Conservation (phyloP, 306 rosid species). For the Medicago ruthenica region DNA sequence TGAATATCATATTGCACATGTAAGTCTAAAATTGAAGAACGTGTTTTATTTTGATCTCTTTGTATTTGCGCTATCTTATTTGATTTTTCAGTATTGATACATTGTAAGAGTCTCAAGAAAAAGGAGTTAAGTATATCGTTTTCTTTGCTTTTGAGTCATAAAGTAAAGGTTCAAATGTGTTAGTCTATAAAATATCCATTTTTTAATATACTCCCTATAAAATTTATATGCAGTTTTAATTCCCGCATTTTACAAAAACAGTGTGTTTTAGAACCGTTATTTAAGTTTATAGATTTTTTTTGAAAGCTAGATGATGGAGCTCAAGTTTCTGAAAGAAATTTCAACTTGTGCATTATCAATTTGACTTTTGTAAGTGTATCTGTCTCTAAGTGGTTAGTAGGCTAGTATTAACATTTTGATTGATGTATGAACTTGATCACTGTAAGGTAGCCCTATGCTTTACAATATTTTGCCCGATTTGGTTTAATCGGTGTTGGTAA, state of each 20-base stretch:
- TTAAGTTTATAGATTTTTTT: background rate
- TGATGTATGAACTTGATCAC: conserved; percentile 6
- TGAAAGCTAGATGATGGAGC: background rate
- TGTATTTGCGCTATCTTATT: background rate
- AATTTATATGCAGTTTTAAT: too few species aligned
- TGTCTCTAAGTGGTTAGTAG: conserved; percentile 1
- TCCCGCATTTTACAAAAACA: too few species aligned
- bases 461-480: background rate
- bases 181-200: too few species aligned
- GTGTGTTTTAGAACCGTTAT: too few species aligned
- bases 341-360: background rate
- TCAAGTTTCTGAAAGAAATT: background rate
- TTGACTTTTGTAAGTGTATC: background rate
- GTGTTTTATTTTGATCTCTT: background rate
- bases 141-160: too few species aligned
- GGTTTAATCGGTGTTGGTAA: conserved; percentile 6
- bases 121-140: too few species aligned
- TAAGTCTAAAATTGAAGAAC: background rate
- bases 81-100: background rate
- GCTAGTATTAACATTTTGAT: background rate
- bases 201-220: too few species aligned
- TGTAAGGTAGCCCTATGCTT: background rate
- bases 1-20: background rate
- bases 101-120: too few species aligned
- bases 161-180: too few species aligned